Percentiles rank a stretch among this genome's conserved stretches.
Conservation (phyloP, 805 yeast genomes). For the Yarrowia yakushimensis region DNA sequence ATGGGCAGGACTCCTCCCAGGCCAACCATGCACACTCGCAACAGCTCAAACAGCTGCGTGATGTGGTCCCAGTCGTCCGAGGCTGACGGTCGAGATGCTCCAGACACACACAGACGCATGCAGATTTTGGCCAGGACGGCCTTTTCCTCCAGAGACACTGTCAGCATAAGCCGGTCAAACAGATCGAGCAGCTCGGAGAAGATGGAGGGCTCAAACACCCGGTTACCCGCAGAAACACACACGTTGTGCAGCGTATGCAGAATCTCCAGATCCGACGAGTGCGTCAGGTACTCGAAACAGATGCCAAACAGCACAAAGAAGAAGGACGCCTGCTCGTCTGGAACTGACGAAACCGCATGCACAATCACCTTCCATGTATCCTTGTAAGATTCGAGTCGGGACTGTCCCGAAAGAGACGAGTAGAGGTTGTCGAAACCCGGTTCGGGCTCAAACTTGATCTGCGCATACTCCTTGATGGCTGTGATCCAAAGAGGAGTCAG, state of each 20-base stretch:
- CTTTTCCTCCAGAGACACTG: constrained; percentile 51
- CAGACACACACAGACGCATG: constrained; percentile 46
- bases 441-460: constrained; percentile 53
- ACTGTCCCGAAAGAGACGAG: constrained; percentile 38
- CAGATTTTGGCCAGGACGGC: constrained; percentile 53
- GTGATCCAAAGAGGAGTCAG: constrained; percentile 79
- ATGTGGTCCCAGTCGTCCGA: constrained; percentile 49
- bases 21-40: constrained; percentile 65
- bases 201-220: constrained; percentile 18
- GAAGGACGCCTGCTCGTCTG: constrained; percentile 50
- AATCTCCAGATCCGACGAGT: constrained; percentile 29
- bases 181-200: constrained; percentile 63
- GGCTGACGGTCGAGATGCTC: background rate
- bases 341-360: constrained; percentile 65
- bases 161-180: constrained; percentile 64
- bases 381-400: constrained; percentile 48
- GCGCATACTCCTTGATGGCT: constrained; percentile 68
- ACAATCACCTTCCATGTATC: constrained; percentile 73
- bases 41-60: constrained; percentile 77
- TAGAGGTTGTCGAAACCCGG: constrained; percentile 37
- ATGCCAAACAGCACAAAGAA: constrained; percentile 79
- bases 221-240: constrained; percentile 14
- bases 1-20: constrained; percentile 42
- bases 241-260: constrained; percentile 15
- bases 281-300: constrained; percentile 64